A percentile compares a stretch with the other conserved stretches of the same genome.
phyloP scores from a whole-genome alignment of 2,329 filamentous ascomycete genomes.

The Epichloe sylvatica region DNA sequence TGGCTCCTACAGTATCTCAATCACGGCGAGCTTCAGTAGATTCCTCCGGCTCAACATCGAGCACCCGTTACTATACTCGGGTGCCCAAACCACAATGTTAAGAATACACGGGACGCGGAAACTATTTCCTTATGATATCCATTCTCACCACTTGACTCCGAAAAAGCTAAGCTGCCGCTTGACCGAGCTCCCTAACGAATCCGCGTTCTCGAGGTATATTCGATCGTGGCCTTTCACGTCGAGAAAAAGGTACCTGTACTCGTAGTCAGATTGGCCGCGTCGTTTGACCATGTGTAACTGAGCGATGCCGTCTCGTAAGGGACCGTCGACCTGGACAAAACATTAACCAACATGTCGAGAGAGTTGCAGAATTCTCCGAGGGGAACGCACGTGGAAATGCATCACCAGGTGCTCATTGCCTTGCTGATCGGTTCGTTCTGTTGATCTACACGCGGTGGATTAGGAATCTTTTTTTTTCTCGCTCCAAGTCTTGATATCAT shows the following conservation, averaged over 20 bases:
- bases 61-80: not conserved
- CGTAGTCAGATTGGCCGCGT: conserved; percentile 49
- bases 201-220: conserved; percentile 51
- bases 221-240: conserved; percentile 60
- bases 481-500: not conserved
- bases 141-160: conserved; percentile 42
- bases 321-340: conserved; percentile 53
- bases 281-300: conserved; percentile 64
- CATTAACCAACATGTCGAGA: not conserved
- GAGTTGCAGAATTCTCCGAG: not conserved
- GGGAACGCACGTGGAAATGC: conserved; percentile 58
- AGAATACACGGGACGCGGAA: too few species aligned
- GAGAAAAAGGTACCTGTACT: conserved; percentile 68
- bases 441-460: conserved; percentile 34
- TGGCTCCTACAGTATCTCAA: too few species aligned
- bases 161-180: conserved; percentile 41
- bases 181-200: conserved; percentile 22
- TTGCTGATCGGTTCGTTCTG: conserved; percentile 52
- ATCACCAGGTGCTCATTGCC: conserved; percentile 73
- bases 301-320: conserved; percentile 57
- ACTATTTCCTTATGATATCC: too few species aligned
- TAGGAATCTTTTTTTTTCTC: not conserved
- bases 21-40: too few species aligned
- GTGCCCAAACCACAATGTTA: too few species aligned
- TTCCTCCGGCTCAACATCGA: not conserved